Evolutionary conservation across 805 yeast species (phyloP), one percentile per base, ranked within the genome.

Genomic region (Yarrowia bubula): DNA sequence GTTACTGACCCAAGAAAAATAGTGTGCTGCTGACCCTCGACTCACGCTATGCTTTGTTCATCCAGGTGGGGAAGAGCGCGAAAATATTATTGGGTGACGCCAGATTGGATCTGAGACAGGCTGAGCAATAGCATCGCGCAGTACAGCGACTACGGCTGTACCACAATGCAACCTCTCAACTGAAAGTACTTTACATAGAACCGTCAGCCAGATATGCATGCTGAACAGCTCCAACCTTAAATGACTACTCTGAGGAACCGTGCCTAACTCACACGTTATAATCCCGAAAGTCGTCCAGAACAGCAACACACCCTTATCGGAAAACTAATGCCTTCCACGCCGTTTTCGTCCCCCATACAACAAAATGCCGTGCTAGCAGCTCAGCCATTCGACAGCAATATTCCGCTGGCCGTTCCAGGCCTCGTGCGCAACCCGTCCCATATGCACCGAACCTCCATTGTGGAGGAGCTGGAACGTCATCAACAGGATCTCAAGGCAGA

Each of bases 301-400:
- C 46, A 42, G 46, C 31, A 28, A 32, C 14, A 10, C 17, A 28
- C 8, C 10, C 31, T 4, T 14, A 11, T n/a, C 33, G 14, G 14
- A 14, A 17, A 50, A 22, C 42, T 53, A 53, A 55, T 55, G 61
- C 61, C 61, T 2, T 39, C 61, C 41, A 55, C 61, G 61, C 61
- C 61, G 38, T 55, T 55, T 15, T 55, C 61, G 61, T 55, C 61
- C 31, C 61, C 61, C 35, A 55, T n/a, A 31, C 37, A 28, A 41
- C 61, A 55, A 41, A 55, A 55, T 55, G 61, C 61, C 61, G 61
- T 55, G 61, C 61, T 55, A 55, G 61, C 61, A n/a, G 47, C 61
- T 38, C 17, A 38, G 22, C 38, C 47, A 10, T 55, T 39, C 33
- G 61, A 55, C 37, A 15, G 37, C 43, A 55, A 55, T 38, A 55